These are phyloP conservation scores for Sarocladium oryzae DNA, from an alignment of 2,329 filamentous ascomycete species.

Conservation along the genomic window DNA sequence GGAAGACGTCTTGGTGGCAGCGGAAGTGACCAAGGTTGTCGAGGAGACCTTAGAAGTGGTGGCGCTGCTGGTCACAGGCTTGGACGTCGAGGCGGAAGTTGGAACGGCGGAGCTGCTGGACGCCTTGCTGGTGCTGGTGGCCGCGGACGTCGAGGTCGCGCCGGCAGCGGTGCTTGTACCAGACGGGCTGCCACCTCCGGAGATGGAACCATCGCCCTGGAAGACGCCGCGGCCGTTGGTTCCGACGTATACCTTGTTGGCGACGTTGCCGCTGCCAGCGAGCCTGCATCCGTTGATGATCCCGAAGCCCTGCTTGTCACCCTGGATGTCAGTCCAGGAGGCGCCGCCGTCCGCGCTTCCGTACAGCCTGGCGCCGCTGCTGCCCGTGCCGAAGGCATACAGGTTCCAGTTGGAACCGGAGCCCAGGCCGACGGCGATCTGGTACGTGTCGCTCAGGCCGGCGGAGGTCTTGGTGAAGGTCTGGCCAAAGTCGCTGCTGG, in stretches of 20 bases:
- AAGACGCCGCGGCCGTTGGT: slow-evolving; percentile 32
- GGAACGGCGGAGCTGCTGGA: slow-evolving; percentile 2
- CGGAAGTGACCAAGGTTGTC: slow-evolving; percentile 5
- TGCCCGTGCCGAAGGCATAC: slow-evolving; percentile 40
- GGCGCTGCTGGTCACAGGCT: slow-evolving; percentile 7
- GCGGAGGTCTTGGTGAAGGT: slow-evolving; percentile 36
- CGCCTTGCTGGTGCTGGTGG: neutral
- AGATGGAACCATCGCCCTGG: slow-evolving; percentile 6
- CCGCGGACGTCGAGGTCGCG: slow-evolving; percentile 2
- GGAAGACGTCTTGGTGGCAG: slow-evolving; percentile 7
- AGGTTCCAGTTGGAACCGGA: slow-evolving; percentile 37
- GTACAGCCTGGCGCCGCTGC: slow-evolving; percentile 36
- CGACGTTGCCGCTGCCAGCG: slow-evolving; percentile 38
- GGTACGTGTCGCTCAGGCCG: slow-evolving; percentile 30
- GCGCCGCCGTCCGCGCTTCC: slow-evolving; percentile 35
- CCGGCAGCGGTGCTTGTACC: slow-evolving; percentile 1
- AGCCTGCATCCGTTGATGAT: slow-evolving; percentile 32
- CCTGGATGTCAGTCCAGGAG: slow-evolving; percentile 41
- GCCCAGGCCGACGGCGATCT: slow-evolving; percentile 37
- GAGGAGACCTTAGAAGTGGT: neutral
- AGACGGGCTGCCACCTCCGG: slow-evolving; percentile 1
- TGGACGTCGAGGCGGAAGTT: slow-evolving; percentile 2
- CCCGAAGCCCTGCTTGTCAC: slow-evolving; percentile 35
- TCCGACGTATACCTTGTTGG: slow-evolving; percentile 41
- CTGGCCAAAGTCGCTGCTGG: slow-evolving; percentile 43